Base-by-base conservation (phyloP, 2,329 filamentous ascomycete genomes). In the Scortechinia acanthostroma region DNA sequence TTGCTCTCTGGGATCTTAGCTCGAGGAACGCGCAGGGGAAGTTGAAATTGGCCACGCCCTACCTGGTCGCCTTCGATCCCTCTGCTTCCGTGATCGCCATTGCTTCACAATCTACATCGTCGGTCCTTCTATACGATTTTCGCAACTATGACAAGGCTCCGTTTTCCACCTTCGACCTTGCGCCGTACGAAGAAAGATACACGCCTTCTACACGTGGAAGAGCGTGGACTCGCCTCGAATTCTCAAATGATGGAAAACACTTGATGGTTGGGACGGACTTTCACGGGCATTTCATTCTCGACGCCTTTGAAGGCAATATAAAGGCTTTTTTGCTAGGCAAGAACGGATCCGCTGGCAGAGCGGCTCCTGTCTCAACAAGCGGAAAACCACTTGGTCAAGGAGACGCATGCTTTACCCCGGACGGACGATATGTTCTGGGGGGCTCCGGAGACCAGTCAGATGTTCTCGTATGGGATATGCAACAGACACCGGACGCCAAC, bases 61-160 rank as follows among this genome's bases (percentile, higher is more conserved):
- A 87, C 54, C 81, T 98, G 15, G 80, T 88, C 17, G 86, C 91
- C 3, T 97, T 89, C 66, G 93, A 98, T 56, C 91, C 93, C 0
- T 94, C 90, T 1, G 93, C 90, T 4, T 86, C 84, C 23, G 87
- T 96, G 47, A 94, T 98, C 54, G 93, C 91, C 16, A 80, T 97
- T 42, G 93, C 83, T 3, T 94, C 86, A 1, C 87, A 91, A 3
- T 76, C 77, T 3, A 86, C 88, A 33, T 88, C 89, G 42, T 80
- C 80, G 2, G 73, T 98, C 42, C 73, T 96, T 15, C 80, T 98
- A 42, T 98, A 97, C 68, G 93, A 98, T 61, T 78, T 90, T 52
- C 85, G 91, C 52, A 94, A 95, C 61, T 97, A 88, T 65, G 88
- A 95, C 62, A 95, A 93, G 62, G 80, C 86, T 3, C 93, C 93